Evolutionary conservation across 176 grass and related monocot genomes (phyloP), one percentile per base, ranked within the genome.

Genomic region (Pharus latifolius): DNA sequence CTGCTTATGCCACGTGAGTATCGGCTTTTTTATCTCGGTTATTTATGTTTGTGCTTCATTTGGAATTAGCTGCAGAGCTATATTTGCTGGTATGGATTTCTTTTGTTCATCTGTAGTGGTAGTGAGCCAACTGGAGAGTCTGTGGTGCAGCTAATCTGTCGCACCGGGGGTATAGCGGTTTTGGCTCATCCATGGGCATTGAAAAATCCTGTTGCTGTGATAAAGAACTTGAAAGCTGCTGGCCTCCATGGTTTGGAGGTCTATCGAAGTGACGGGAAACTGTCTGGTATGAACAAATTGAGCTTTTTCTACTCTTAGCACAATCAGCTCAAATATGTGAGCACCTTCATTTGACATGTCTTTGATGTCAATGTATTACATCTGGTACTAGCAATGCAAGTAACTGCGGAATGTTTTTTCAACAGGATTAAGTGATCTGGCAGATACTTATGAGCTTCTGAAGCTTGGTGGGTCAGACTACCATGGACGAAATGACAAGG

Each of bases 171-270:
- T 30, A 22, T 96, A 7, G 68, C 91, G 13, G 78, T 80, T 84
- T 74, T 96, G 79, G 91, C 87, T 80, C 91, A 96, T 85, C 87
- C 84, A 2, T 91, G 91, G 91, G 84, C 84, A 55, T 76, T 96
- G 80, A 91, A 91, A 83, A 88, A 85, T 76, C 75, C 60, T 58
- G 61, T 11, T 57, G 65, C 24, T 44, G 78, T 85, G 24, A 61
- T 91, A 24, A 85, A 78, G 68, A 72, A 74, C 56, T 78, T 91
- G 69, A 91, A 91, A 38, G 73, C 59, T 55, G 78, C 84, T 71
- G 91, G 84, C 12, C 75, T 91, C 78, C 84, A 91, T 63, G 91
- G 69, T 45, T 74, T 91, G 33, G 91, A 96, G 84, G 87, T 63
- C 16, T 91, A 96, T 41, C 44, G 81, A 55, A 83, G 78, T 3